A percentile compares a stretch with the other conserved stretches of the same genome.
Evolutionary conservation across 768 basidiomycete species (phyloP).

Genomic region (Boletellus ananas): DNA sequence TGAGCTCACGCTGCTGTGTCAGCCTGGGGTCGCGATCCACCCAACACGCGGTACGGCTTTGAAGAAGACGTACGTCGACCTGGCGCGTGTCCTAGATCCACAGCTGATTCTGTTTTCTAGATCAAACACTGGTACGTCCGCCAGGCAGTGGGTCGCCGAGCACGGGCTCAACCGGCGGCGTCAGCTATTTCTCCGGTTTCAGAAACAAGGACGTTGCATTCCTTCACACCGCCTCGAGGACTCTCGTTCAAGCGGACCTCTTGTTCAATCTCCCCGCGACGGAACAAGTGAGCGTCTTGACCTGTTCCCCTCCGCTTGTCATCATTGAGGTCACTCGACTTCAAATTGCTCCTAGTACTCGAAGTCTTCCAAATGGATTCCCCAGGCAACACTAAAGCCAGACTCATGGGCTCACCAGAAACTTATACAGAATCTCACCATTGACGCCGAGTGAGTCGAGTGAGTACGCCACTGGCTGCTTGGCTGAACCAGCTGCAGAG

Average conservation of each 20-base stretch:
- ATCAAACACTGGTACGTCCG: slow-evolving; percentile 47
- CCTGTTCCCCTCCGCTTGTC: background rate
- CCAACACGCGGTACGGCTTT: slow-evolving; percentile 68
- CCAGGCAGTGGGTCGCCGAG: background rate
- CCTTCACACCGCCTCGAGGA: slow-evolving; percentile 66
- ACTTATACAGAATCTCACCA: slow-evolving; percentile 15
- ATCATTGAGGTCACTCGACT: background rate
- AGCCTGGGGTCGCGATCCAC: slow-evolving; percentile 64
- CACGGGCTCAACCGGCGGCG: background rate
- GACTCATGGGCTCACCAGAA: slow-evolving; percentile 30
- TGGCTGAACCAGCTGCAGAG: slow-evolving; percentile 23
- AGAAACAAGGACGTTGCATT: slow-evolving; percentile 82
- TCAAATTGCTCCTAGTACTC: slow-evolving; percentile 32
- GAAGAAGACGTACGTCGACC: slow-evolving; percentile 55
- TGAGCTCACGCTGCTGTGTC: background rate
- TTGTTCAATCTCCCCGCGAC: slow-evolving; percentile 76
- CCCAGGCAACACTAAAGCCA: slow-evolving; percentile 25
- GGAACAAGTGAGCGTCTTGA: slow-evolving; percentile 55
- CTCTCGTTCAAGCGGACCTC: slow-evolving; percentile 77
- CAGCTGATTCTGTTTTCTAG: slow-evolving; percentile 21
- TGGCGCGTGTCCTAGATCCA: background rate
- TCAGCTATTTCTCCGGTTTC: slow-evolving; percentile 66
- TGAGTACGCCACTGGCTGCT: background rate
- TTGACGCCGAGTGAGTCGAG: slow-evolving; percentile 28
- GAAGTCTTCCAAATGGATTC: slow-evolving; percentile 32